Conservation (phyloP, 129 eudicot species). For the Tanacetum coccineum region DNA sequence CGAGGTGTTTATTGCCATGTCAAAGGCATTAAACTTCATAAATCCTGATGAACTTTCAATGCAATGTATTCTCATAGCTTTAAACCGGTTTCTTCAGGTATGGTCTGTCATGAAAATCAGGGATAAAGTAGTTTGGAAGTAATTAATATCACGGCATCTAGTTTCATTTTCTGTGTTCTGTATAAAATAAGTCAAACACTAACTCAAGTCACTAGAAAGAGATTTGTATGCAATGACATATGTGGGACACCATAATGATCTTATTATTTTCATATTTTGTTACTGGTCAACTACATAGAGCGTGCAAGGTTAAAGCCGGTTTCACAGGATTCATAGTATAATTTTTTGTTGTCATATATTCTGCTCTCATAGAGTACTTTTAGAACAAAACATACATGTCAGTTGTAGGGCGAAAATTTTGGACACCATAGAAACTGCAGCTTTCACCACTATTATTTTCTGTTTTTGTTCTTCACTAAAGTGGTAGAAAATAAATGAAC, state of each 20-base stretch:
- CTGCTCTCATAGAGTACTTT: neutral
- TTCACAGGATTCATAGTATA: neutral
- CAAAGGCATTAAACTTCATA: slow-evolving; percentile 94
- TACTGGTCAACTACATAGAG: no score
- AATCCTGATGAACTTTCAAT: slow-evolving; percentile 98
- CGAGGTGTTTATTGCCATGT: slow-evolving; percentile 99
- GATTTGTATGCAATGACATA: neutral
- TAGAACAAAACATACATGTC: neutral
- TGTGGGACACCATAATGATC: neutral
- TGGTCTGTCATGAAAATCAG: slow-evolving; percentile 9
- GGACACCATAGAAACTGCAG: neutral
- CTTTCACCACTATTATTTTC: neutral
- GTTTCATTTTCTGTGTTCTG: slow-evolving; percentile 8
- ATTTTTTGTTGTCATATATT: neutral
- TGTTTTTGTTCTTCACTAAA: slow-evolving; percentile 7
- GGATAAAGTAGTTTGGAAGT: neutral
- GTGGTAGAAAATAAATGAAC: slow-evolving; percentile 25
- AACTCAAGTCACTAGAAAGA: neutral
- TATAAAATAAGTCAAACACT: neutral
- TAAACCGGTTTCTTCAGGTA: slow-evolving; percentile 97
- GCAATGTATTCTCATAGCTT: slow-evolving; percentile 98
- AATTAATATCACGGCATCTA: neutral
- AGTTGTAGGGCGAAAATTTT: neutral
- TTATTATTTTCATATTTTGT: no score
- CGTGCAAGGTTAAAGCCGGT: neutral